phyloP scores from a whole-genome alignment of 2,329 filamentous ascomycete genomes.

The Paecilomyces sp. region DNA sequence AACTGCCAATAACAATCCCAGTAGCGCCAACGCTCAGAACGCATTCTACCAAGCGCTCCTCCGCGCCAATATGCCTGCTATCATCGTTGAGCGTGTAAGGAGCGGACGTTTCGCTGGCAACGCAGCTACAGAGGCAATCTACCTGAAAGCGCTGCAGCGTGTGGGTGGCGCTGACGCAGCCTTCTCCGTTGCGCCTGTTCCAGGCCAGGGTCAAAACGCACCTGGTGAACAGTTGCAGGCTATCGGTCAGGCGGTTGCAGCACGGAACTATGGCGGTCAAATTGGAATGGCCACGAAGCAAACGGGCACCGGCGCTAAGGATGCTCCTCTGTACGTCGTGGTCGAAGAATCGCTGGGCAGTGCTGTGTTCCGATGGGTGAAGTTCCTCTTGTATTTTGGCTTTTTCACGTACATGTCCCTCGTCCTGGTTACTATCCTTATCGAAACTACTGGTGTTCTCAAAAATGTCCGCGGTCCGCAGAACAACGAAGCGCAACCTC shows the following conservation, averaged over 20 bases:
- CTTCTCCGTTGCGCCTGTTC: constrained; percentile 11
- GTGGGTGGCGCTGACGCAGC: constrained; percentile 41
- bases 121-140: constrained; percentile 67
- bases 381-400: constrained; percentile 72
- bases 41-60: constrained; percentile 89
- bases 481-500: constrained; percentile 80
- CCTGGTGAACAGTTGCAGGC: constrained; percentile 63
- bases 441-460: constrained; percentile 72
- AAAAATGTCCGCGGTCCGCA: constrained; percentile 68
- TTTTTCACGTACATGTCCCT: constrained; percentile 73
- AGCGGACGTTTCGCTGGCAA: constrained; percentile 80
- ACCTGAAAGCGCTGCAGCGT: constrained; percentile 64
- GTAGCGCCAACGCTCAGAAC: constrained; percentile 80
- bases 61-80: constrained; percentile 86
- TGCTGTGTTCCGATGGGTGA: constrained; percentile 83
- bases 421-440: constrained; percentile 69
- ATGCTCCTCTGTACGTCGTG: constrained; percentile 86
- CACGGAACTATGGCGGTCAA: constrained; percentile 61
- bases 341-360: constrained; percentile 82
- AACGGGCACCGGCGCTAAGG: constrained; percentile 62
- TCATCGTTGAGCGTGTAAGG: constrained; percentile 83
- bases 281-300: constrained; percentile 44
- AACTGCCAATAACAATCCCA: constrained; percentile 85
- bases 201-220: constrained; percentile 30
- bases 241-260: constrained; percentile 73